Conservation (phyloP, 2,329 filamentous ascomycete species). For the Aspergillus phoenicis region DNA sequence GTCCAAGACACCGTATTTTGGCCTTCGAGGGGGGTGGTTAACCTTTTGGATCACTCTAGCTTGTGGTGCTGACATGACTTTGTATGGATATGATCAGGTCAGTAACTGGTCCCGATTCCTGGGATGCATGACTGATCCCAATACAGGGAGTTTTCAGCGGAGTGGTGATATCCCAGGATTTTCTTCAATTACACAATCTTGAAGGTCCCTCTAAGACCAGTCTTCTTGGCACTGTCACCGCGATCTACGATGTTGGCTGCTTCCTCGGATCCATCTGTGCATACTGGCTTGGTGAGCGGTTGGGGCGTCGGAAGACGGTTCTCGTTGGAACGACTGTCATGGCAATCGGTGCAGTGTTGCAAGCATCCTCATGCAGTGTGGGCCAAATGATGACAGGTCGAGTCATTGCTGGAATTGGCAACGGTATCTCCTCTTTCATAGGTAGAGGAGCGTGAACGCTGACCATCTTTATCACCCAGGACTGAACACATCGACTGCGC, state of each 20-base stretch:
- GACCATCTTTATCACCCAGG: conserved; percentile 26
- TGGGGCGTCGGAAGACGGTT: conserved; percentile 48
- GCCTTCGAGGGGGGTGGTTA: conserved; percentile 21
- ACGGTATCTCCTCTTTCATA: conserved; percentile 34
- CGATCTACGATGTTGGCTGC: conserved; percentile 18
- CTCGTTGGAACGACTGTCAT: conserved; percentile 44
- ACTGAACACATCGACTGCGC: conserved; percentile 54
- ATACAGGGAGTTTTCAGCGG: conserved; percentile 13
- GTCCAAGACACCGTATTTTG: not conserved
- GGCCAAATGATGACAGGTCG: conserved; percentile 55
- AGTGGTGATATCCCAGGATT: conserved; percentile 12
- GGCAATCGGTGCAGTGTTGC: conserved; percentile 51
- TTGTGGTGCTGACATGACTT: conserved; percentile 26
- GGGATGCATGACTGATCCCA: not conserved
- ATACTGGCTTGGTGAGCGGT: conserved; percentile 45
- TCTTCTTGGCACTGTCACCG: conserved; percentile 13
- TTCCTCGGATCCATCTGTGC: conserved; percentile 51
- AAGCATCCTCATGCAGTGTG: conserved; percentile 49
- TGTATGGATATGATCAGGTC: conserved; percentile 26
- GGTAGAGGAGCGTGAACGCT: not conserved
- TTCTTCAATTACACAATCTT: conserved; percentile 10
- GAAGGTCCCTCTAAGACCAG: conserved; percentile 8
- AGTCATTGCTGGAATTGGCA: conserved; percentile 51
- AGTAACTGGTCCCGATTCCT: not conserved
- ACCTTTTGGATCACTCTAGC: conserved; percentile 27